These are phyloP conservation scores for Tulasnella sp. DNA, from an alignment of 768 basidiomycete species.

Conservation along the genomic window DNA sequence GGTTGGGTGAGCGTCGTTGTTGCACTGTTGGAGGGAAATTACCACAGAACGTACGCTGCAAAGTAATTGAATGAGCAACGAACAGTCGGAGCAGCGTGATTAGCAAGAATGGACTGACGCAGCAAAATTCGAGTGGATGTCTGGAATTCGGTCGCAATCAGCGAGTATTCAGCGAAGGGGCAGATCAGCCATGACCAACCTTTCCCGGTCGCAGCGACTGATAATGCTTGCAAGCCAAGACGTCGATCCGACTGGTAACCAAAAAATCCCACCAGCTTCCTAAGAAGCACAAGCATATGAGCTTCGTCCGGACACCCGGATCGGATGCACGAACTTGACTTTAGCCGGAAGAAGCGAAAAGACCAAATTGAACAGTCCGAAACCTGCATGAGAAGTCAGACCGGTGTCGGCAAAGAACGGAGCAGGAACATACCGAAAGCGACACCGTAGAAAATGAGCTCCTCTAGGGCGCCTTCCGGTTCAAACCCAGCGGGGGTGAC, in stretches of 20 bases:
- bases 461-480: conserved; percentile 65
- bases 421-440: conserved; percentile 61
- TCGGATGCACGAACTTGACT: conserved; percentile 53
- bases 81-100: neutral
- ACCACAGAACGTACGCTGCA: conserved; percentile 56
- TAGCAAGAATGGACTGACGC: conserved; percentile 53
- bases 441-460: conserved; percentile 71
- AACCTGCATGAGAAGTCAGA: conserved; percentile 45
- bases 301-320: neutral
- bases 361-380: conserved; percentile 77
- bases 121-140: conserved; percentile 76
- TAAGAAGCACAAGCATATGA: conserved; percentile 40
- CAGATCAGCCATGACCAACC: neutral
- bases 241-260: conserved; percentile 75
- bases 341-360: conserved; percentile 75
- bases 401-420: neutral
- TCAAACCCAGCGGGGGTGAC: conserved; percentile 25
- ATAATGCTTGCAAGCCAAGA: conserved; percentile 68
- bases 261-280: conserved; percentile 72
- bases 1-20: neutral
- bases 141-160: conserved; percentile 41
- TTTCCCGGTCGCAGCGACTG: conserved; percentile 63
- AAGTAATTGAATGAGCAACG: neutral
- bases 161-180: too few relatives aligned
- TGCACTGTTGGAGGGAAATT: neutral